phyloP scores from a whole-genome alignment of 1,284 basidiomycete species.

The Polyporus tsugae region DNA sequence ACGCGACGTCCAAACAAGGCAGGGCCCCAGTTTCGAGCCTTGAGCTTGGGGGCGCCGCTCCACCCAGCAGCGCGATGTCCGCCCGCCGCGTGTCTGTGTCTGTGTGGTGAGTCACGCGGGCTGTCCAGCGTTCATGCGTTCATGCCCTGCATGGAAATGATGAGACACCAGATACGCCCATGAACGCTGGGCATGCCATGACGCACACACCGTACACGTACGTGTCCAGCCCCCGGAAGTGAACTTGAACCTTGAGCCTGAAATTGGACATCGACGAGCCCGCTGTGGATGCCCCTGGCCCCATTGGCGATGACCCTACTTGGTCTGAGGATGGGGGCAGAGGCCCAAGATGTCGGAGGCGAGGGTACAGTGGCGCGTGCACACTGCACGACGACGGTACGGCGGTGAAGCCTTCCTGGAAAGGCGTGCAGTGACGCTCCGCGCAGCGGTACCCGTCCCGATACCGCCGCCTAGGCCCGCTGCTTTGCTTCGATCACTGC shows the following conservation, averaged over 20 bases:
- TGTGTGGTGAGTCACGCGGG: too few species aligned
- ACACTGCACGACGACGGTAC: neutral
- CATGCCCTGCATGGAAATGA: constrained; percentile 15
- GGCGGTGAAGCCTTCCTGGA: neutral
- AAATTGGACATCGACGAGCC: too few species aligned
- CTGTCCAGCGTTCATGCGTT: neutral
- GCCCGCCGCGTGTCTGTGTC: neutral
- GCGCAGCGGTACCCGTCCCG: neutral
- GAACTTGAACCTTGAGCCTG: too few species aligned
- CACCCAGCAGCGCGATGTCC: neutral
- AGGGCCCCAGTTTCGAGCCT: neutral
- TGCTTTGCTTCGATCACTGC: neutral
- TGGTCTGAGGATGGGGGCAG: too few species aligned
- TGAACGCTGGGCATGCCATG: constrained; percentile 4
- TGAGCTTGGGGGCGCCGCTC: neutral
- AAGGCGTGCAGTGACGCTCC: neutral
- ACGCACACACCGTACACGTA: neutral
- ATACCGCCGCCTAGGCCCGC: neutral
- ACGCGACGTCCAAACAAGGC: neutral
- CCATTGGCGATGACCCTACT: too few species aligned
- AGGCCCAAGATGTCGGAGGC: neutral
- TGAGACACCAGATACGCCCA: constrained; percentile 30
- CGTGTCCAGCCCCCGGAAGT: too few species aligned
- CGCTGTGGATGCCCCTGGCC: neutral
- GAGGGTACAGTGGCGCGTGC: too few species aligned